phyloP scores from a whole-genome alignment of 176 grass and related monocot genomes.

The Oropetium thomaeum region DNA sequence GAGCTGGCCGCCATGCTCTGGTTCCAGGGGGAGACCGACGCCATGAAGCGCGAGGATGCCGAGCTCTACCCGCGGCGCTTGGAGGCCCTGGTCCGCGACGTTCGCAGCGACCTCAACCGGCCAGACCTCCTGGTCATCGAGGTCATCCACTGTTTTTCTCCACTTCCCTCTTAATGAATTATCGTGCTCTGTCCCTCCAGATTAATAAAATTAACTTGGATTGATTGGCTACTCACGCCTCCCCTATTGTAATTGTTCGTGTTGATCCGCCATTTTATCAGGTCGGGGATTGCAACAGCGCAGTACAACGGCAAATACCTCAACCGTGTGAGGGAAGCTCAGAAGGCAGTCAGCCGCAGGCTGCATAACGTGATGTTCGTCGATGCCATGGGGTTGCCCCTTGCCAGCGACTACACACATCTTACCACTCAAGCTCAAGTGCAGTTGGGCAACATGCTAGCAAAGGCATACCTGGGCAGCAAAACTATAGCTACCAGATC shows the following conservation, averaged over 20 bases:
- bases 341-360: conserved; percentile 36
- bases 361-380: conserved; percentile 52
- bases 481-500: background rate
- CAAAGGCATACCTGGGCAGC: conserved; percentile 48
- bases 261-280: background rate
- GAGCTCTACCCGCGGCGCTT: conserved; percentile 27
- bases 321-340: conserved; percentile 49
- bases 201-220: background rate
- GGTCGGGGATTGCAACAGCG: conserved; percentile 71
- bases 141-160: background rate
- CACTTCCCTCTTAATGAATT: too few species aligned
- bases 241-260: background rate
- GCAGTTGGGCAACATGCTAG: conserved; percentile 59
- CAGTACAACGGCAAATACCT: conserved; percentile 56
- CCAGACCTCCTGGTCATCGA: conserved; percentile 49
- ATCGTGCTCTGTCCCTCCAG: background rate
- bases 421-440: conserved; percentile 71
- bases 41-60: conserved; percentile 38
- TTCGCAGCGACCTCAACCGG: conserved; percentile 36
- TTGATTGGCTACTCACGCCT: background rate
- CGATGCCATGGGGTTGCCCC: conserved; percentile 64
- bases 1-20: conserved; percentile 48
- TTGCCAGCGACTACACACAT: conserved; percentile 60
- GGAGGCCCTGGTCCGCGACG: conserved; percentile 42
- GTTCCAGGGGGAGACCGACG: conserved; percentile 75